Evolutionary conservation across 495 filamentous ascomycete species (phyloP).

Genomic region (Zalerion maritima): DNA sequence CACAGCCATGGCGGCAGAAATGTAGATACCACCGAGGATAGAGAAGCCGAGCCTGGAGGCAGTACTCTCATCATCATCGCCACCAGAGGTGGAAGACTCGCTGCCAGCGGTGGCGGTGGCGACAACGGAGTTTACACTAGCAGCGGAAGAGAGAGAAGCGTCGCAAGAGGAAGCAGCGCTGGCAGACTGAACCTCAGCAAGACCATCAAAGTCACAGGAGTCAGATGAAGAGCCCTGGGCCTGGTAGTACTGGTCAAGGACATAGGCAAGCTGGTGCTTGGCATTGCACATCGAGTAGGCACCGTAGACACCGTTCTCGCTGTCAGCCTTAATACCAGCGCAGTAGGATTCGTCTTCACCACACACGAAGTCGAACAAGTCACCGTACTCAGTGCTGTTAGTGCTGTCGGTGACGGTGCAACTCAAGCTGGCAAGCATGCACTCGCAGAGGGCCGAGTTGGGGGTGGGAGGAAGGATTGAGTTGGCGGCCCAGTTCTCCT

Average conservation of each 20-base stretch:
- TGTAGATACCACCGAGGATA: slow-evolving; percentile 49
- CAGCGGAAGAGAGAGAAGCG: slow-evolving; percentile 25
- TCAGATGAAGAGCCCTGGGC: slow-evolving; percentile 36
- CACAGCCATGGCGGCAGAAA: slow-evolving; percentile 48
- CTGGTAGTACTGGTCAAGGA: slow-evolving; percentile 67
- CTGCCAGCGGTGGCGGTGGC: slow-evolving; percentile 30
- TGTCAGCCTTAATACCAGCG: slow-evolving; percentile 55
- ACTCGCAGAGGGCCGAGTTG: slow-evolving; percentile 58
- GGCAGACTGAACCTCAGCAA: slow-evolving; percentile 35
- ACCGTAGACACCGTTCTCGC: slow-evolving; percentile 62
- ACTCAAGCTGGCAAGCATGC: slow-evolving; percentile 57
- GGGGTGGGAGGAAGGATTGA: slow-evolving; percentile 65
- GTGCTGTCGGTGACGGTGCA: slow-evolving; percentile 49
- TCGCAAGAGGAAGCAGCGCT: slow-evolving; percentile 13
- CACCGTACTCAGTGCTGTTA: slow-evolving; percentile 35
- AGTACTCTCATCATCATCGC: slow-evolving; percentile 19
- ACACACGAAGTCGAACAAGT: slow-evolving; percentile 66
- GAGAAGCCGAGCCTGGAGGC: slow-evolving; percentile 21
- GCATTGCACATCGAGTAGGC: slow-evolving; percentile 80
- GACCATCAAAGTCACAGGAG: slow-evolving; percentile 68
- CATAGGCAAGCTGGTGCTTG: slow-evolving; percentile 65
- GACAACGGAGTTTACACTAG: slow-evolving; percentile 26
- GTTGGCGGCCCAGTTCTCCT: slow-evolving; percentile 52
- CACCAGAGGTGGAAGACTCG: slow-evolving; percentile 16
- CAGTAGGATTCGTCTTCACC: slow-evolving; percentile 38